Percentiles rank a stretch among this genome's conserved stretches.
These are phyloP conservation scores for Melaleuca quinquenervia DNA, from an alignment of 345 rosid species.

Conservation along the genomic window DNA sequence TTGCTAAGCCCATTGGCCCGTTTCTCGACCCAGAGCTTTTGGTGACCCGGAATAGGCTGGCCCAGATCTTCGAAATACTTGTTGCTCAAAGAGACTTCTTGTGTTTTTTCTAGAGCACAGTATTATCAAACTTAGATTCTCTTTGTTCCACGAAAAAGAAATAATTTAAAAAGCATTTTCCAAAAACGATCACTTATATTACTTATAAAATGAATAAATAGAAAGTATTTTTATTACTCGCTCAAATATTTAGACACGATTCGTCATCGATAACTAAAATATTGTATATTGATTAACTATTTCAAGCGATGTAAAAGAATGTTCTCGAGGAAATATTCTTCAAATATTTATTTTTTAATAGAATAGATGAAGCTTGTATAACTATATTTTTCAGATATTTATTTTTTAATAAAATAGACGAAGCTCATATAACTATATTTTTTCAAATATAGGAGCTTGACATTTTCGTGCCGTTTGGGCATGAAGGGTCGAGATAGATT, in stretches of 20 bases:
- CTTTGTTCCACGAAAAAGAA: background rate
- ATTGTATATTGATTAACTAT: background rate
- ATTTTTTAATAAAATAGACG: no score
- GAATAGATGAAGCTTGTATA: no score
- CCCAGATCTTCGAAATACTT: background rate
- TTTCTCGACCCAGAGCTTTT: background rate
- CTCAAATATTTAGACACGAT: no score
- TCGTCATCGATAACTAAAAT: no score
- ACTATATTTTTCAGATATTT: no score
- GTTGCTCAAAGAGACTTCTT: background rate
- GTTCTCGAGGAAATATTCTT: no score
- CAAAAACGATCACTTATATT: fast-evolving
- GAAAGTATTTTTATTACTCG: fast-evolving
- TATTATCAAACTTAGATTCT: background rate
- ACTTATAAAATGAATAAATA: fast-evolving
- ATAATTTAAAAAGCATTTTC: background rate
- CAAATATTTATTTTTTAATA: no score
- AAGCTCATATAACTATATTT: no score
- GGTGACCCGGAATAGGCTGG: background rate
- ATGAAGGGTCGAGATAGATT: no score
- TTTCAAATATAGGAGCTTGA: no score
- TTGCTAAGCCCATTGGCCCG: background rate
- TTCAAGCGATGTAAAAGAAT: background rate
- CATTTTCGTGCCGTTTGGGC: no score
- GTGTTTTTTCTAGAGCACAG: background rate